These are phyloP conservation scores for Pyrrhoderma lamaoense DNA, from an alignment of 1,284 basidiomycete species.

Conservation along the genomic window DNA sequence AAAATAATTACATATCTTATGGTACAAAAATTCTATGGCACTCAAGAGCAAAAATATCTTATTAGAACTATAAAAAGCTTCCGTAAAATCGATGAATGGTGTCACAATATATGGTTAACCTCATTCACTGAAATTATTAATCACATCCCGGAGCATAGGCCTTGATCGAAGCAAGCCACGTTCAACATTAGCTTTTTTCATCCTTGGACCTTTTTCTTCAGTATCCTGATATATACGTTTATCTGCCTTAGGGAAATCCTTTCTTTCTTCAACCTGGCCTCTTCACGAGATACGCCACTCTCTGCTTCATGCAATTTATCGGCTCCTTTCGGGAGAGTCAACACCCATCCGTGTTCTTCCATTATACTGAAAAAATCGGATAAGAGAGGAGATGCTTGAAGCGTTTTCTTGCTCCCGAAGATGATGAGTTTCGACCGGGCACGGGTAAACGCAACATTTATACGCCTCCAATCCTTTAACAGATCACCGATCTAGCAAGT, in stretches of 20 bases:
- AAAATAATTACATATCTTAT: too few relatives aligned
- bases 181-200: slow-evolving; percentile 2
- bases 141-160: slow-evolving; percentile 14
- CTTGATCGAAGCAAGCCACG: slow-evolving; percentile 8
- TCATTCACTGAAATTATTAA: slow-evolving; percentile 7
- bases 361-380: slow-evolving; percentile 71
- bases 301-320: slow-evolving; percentile 39
- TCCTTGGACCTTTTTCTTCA: slow-evolving; percentile 4
- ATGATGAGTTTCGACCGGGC: slow-evolving; percentile 87
- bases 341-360: slow-evolving; percentile 63
- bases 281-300: not conserved
- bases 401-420: slow-evolving; percentile 76
- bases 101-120: too few relatives aligned
- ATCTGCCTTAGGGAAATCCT: not conserved
- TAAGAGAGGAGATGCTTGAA: slow-evolving; percentile 55
- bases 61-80: too few relatives aligned
- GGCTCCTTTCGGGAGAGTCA: slow-evolving; percentile 47
- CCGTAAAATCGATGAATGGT: too few relatives aligned
- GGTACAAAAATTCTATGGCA: too few relatives aligned
- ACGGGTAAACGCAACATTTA: slow-evolving; percentile 96
- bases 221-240: not conserved
- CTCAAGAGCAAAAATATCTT: too few relatives aligned
- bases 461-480: slow-evolving; percentile 88
- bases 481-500: slow-evolving; percentile 75
- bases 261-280: not conserved